Base-by-base conservation (phyloP, 805 yeast species). In the Komagataella populi region DNA sequence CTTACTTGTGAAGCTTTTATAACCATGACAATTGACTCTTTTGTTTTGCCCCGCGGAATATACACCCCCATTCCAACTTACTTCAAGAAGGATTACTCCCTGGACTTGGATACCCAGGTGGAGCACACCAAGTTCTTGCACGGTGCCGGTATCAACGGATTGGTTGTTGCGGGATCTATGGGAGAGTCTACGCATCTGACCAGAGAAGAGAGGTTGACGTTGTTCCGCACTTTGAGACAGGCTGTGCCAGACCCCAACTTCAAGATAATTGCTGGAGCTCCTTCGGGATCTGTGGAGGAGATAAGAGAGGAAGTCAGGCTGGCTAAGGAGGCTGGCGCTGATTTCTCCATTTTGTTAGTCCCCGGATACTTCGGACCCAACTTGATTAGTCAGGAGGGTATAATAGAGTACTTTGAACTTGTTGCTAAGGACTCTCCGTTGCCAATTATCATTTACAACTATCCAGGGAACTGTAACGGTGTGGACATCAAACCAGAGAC, bases 51-150 rank as follows among this genome's bases (percentile, higher is more conserved):
- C 39, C 39, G 69, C 49, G 78, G 78, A 44, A 66, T 78, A 45
- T 78, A 77, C 63, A 73, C 78, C 6, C 82, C 82, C 24, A 65
- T 70, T 14, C 77, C 78, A 53, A 77, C 83, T 5, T 77, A 77
- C 60, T 76, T 75, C 72, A 71, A 72, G 56, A 61, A 60, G 48
- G 71, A 69, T 51, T 66, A 65, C 45, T 62, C 73, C 3, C 62
- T 76, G 39, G 80, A 76, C 57, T 59, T 60, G 46, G 77, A 69
- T 4, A 59, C 80, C 36, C 77, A 73, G 58, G 61, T 70, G 48
- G 60, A 65, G 48, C 80, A 76, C 56, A 70, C 78, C 44, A 65
- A 68, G 48, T 68, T 57, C 59, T 63, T 77, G 48, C 61, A 69
- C 45, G 57, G 65, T 18, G 66, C 63, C 53, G 81, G 81, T 7